phyloP scores from a whole-genome alignment of 257 asterid species.

The Linaria vulgaris region DNA sequence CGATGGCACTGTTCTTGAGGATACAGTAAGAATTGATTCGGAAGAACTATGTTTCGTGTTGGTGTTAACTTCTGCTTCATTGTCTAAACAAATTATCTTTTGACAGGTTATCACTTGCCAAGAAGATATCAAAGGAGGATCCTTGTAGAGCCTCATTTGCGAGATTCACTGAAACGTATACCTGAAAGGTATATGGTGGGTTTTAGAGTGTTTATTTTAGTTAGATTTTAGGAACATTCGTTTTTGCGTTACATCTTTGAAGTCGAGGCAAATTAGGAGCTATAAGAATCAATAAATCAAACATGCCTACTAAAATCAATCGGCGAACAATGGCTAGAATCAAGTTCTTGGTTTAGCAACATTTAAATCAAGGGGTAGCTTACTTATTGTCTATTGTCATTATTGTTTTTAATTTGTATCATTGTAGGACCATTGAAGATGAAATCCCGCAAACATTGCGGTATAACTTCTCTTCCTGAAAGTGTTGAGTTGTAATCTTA shows the following conservation, averaged over 20 bases:
- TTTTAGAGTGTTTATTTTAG: constrained; percentile 8
- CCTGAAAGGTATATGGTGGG: constrained; percentile 21
- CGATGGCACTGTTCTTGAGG: constrained; percentile 61
- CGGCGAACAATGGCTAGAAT: too few relatives aligned
- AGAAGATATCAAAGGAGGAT: constrained; percentile 34
- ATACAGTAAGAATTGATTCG: constrained; percentile 45
- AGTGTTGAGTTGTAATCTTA: not conserved
- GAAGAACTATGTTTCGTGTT: not conserved
- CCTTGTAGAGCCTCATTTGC: constrained; percentile 25
- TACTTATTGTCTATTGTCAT: too few relatives aligned
- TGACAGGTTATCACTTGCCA: constrained; percentile 48
- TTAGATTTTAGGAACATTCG: constrained; percentile 14
- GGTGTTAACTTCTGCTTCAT: constrained; percentile 1
- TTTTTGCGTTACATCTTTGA: too few relatives aligned
- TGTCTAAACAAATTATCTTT: not conserved
- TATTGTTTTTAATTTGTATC: too few relatives aligned
- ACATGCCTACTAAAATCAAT: too few relatives aligned
- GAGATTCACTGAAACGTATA: not conserved
- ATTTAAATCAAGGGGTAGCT: too few relatives aligned
- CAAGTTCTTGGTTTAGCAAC: not conserved
- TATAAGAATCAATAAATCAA: constrained; percentile 24
- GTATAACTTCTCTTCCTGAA: not conserved
- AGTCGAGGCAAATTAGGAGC: constrained; percentile 14
- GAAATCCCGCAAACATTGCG: too few relatives aligned
- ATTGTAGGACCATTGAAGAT: too few relatives aligned